phyloP scores from a whole-genome alignment of 164 flowering plant genomes.

The Vitis amurensis region DNA sequence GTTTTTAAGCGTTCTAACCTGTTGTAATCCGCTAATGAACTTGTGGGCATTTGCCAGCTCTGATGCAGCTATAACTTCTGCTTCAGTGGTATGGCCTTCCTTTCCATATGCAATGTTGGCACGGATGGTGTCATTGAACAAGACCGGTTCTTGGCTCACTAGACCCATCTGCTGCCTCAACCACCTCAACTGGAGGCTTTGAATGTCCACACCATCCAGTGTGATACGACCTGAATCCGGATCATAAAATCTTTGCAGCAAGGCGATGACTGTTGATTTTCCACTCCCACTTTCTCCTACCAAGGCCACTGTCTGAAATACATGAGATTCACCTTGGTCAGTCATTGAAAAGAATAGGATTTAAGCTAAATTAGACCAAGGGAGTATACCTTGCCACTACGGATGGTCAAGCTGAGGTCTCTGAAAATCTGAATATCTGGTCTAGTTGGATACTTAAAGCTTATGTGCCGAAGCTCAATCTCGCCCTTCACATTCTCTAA shows the following conservation, averaged over 20 bases:
- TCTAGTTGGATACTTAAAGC: slow-evolving; percentile 50
- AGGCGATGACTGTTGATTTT: slow-evolving; percentile 57
- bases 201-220: slow-evolving; percentile 60
- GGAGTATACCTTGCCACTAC: slow-evolving; percentile 42
- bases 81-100: slow-evolving; percentile 41
- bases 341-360: neutral
- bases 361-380: neutral
- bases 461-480: slow-evolving; percentile 46
- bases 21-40: slow-evolving; percentile 45
- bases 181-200: slow-evolving; percentile 52
- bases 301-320: slow-evolving; percentile 48
- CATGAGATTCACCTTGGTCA: neutral
- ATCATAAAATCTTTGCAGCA: slow-evolving; percentile 67
- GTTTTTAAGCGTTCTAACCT: slow-evolving; percentile 24
- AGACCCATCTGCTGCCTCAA: slow-evolving; percentile 77
- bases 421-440: slow-evolving; percentile 50
- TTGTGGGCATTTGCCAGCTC: slow-evolving; percentile 56
- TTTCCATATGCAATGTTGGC: slow-evolving; percentile 59
- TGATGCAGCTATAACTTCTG: slow-evolving; percentile 45
- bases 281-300: slow-evolving; percentile 67
- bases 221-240: slow-evolving; percentile 51
- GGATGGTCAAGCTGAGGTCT: slow-evolving; percentile 43
- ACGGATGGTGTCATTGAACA: slow-evolving; percentile 50
- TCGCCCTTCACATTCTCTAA: slow-evolving; percentile 42
- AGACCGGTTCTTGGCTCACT: slow-evolving; percentile 68